A percentile compares a stretch with the other conserved stretches of the same genome.
Evolutionary conservation across 2,329 filamentous ascomycete species (phyloP).

Genomic region (Venturia carpophila): DNA sequence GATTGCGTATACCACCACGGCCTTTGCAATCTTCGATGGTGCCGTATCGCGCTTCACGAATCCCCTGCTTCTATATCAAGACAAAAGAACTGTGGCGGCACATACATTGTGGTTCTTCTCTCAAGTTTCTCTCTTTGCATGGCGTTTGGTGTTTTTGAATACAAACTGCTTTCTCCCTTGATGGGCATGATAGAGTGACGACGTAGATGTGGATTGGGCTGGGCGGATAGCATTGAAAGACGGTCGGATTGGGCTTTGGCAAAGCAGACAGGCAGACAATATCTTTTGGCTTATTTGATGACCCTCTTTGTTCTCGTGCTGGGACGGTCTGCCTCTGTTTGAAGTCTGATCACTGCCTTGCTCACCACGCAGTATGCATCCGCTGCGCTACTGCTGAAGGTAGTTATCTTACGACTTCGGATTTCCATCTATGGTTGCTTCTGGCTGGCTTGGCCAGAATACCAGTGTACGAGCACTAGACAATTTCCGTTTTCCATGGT

Average conservation of each 20-base stretch:
- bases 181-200: background rate
- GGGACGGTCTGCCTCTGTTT: background rate
- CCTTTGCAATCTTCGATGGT: background rate
- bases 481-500: background rate
- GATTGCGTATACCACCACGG: background rate
- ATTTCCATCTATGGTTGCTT: background rate
- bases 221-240: constrained; percentile 8
- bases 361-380: background rate
- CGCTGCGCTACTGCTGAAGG: background rate
- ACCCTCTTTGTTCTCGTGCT: background rate
- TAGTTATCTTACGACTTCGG: background rate
- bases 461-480: background rate
- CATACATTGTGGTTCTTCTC: background rate
- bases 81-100: background rate
- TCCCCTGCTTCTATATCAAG: background rate
- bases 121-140: background rate
- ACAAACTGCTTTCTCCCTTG: background rate
- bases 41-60: constrained; percentile 5
- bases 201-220: constrained; percentile 2
- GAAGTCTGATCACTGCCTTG: background rate
- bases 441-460: background rate
- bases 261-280: background rate
- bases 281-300: constrained; percentile 3
- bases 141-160: constrained; percentile 3
- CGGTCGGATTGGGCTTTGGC: background rate